Percentiles rank a stretch among this genome's conserved stretches.
These are phyloP conservation scores for Moringa oleifera DNA, from an alignment of 345 rosid genomes.

Conservation along the genomic window DNA sequence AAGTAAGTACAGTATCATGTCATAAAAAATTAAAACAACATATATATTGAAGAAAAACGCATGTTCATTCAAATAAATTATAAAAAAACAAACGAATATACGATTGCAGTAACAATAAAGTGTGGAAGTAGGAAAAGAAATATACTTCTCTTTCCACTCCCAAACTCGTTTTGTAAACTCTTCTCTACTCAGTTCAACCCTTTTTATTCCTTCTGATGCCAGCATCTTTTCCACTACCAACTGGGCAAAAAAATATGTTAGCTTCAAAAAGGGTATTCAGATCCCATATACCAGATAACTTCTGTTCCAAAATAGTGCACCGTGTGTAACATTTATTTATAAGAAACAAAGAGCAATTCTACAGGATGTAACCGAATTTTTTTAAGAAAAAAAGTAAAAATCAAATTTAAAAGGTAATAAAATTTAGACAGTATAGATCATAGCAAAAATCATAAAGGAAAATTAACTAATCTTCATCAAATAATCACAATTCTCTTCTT, in stretches of 20 bases:
- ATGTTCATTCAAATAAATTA: no score
- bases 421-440: no score
- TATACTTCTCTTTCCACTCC: conserved; percentile 98
- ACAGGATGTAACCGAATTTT: not conserved
- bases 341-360: not conserved
- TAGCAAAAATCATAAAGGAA: no score
- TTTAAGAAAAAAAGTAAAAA: no score
- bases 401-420: not conserved
- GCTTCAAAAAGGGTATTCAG: conserved; percentile 18
- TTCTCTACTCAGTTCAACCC: conserved; percentile 75
- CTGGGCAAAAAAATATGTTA: conserved; percentile 34
- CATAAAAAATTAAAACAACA: no score
- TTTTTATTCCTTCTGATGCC: conserved; percentile 83
- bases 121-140: conserved; percentile 12
- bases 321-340: conserved; percentile 3
- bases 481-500: no score
- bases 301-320: conserved; percentile 3
- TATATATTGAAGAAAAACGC: no score
- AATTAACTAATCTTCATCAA: no score
- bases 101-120: not conserved
- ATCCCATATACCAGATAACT: conserved; percentile 5
- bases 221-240: conserved; percentile 97
- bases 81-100: no score
- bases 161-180: conserved; percentile 88
- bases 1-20: no score